Evolutionary conservation across 2,329 filamentous ascomycete species (phyloP).

Genomic region (Raffaelea albimanens): DNA sequence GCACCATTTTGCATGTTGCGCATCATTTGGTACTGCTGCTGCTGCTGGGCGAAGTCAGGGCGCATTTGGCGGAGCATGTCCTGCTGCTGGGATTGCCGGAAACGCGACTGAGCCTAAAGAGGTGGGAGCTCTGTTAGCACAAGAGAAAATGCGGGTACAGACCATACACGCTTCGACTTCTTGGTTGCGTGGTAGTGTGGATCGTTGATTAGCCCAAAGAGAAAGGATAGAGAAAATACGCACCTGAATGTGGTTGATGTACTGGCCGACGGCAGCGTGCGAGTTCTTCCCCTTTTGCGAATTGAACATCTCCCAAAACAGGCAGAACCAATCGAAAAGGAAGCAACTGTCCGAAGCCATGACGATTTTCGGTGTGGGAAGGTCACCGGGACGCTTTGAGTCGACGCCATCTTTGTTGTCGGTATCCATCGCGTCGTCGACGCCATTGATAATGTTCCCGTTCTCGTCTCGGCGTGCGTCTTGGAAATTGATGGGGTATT

Average conservation of each 20-base stretch:
- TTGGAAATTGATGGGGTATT: slow-evolving; percentile 55
- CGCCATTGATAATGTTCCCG: slow-evolving; percentile 58
- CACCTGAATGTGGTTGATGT: slow-evolving; percentile 79
- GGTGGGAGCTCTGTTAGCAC: background rate
- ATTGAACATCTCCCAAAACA: slow-evolving; percentile 94
- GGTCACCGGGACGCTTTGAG: slow-evolving; percentile 65
- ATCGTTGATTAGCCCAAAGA: no score
- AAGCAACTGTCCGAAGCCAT: slow-evolving; percentile 67
- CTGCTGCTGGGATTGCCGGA: slow-evolving; percentile 68
- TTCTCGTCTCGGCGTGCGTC: slow-evolving; percentile 59
- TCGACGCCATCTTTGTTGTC: slow-evolving; percentile 72
- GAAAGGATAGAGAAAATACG: slow-evolving; percentile 16
- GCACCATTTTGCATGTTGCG: slow-evolving; percentile 53
- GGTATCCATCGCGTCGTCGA: slow-evolving; percentile 70
- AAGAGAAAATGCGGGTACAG: background rate
- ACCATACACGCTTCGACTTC: no score
- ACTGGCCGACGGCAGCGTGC: slow-evolving; percentile 58
- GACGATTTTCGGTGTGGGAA: slow-evolving; percentile 65
- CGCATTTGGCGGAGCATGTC: slow-evolving; percentile 68
- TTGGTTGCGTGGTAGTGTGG: no score
- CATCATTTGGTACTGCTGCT: slow-evolving; percentile 57
- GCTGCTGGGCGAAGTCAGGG: slow-evolving; percentile 40
- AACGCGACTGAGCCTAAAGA: slow-evolving; percentile 53
- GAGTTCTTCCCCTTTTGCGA: slow-evolving; percentile 66
- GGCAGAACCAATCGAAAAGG: slow-evolving; percentile 92